Evolutionary conservation across 2,329 filamentous ascomycete species (phyloP), one percentile per base, ranked within the genome.

Genomic region (Exophiala dermatitidis): DNA sequence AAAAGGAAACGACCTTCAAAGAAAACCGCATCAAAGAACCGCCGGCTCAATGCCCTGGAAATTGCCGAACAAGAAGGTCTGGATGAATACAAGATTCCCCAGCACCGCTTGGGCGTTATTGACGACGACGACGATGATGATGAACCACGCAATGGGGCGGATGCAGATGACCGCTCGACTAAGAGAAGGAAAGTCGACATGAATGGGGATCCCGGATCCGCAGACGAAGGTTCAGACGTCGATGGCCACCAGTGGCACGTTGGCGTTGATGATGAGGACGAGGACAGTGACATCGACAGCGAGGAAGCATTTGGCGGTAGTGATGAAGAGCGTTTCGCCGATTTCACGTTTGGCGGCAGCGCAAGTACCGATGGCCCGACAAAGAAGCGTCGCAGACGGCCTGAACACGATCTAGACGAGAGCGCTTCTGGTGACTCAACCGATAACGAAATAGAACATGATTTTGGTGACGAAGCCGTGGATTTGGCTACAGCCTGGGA

Each of bases 281-380:
- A 85, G 57, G 84, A 87, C 63, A 82, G 79, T 50, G 82, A 85
- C 57, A 73, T 88, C 52, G 83, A 87, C 66, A 85, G 81, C 60
- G 84, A 87, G 66, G 88, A 94, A 64, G 90, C 91, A 1, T 89
- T 95, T 75, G 88, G 89, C 2, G 84, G 88, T 60, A 93, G 88
- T 63, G 90, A 95, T 64, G 84, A 93, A 64, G 90, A 95, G 66
- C 80, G 78, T 58, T 94, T 95, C 60, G 82, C 89, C 59, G 87
- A 83, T 7, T 94, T 85, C 63, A 80, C 79, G 3, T 86, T 86
- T 64, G 75, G 81, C 33, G 83, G 82, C 32, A 81, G 77, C 60
- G 53, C 48, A 45, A 58, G 44, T 52, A 54, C 53, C 64, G 55
- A 54, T 4, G 10, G 45, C 6, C 65, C 56, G 53, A 42, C 57